Percentiles rank a stretch among this genome's conserved stretches.
phyloP scores from a whole-genome alignment of 257 asterid genomes.

The Petrea volubilis region DNA sequence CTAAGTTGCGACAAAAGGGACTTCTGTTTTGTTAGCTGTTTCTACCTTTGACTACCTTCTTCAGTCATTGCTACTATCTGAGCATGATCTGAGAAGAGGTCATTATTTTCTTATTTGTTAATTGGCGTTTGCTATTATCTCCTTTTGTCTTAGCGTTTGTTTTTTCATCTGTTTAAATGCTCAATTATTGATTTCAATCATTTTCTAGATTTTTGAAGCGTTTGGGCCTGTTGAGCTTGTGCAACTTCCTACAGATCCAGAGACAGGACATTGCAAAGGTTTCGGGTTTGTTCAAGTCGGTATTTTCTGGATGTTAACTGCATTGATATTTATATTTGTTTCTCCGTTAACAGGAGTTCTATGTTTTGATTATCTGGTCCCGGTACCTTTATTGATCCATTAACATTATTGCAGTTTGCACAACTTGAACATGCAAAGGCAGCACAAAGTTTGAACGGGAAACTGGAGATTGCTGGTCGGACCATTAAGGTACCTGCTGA shows the following conservation, averaged over 20 bases:
- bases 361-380: not conserved
- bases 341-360: not conserved
- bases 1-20: not conserved
- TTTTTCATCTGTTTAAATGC: not conserved
- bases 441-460: conserved; percentile 90
- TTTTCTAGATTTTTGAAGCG: conserved; percentile 85
- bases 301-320: conserved; percentile 30
- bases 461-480: conserved; percentile 95
- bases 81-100: not conserved
- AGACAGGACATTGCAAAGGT: conserved; percentile 99
- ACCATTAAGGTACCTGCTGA: conserved; percentile 69
- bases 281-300: conserved; percentile 98
- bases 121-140: not conserved
- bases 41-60: too few species aligned
- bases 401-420: conserved; percentile 53
- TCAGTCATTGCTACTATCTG: too few species aligned
- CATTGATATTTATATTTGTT: not conserved
- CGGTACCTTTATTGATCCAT: conserved; percentile 4
- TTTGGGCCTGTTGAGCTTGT: conserved; percentile 99
- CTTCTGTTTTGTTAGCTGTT: not conserved
- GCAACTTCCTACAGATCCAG: conserved; percentile 98
- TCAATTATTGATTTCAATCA: not conserved
- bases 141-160: conserved; percentile 1
- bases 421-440: conserved; percentile 96
- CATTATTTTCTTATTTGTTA: not conserved